These are phyloP conservation scores for Podospora bellae-mahoneyi DNA, from an alignment of 495 filamentous ascomycete genomes.

Conservation along the genomic window DNA sequence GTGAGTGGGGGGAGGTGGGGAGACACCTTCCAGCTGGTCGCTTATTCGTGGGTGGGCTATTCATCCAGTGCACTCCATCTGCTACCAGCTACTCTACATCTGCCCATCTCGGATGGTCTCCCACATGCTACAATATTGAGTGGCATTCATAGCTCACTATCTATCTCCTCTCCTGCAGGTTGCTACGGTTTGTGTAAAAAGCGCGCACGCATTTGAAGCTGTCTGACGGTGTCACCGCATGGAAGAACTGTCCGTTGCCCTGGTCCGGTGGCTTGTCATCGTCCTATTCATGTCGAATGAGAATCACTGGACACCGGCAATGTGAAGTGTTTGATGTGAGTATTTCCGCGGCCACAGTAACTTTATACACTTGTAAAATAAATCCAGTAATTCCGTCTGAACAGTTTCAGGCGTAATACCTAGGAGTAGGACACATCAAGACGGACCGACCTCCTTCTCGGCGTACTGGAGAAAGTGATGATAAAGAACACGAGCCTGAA, in stretches of 20 bases:
- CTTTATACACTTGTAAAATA: neutral
- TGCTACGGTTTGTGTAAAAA: neutral
- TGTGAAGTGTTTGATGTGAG: neutral
- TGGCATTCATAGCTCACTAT: neutral
- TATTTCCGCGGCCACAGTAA: neutral
- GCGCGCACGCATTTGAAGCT: slow-evolving; percentile 1
- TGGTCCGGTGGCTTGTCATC: neutral
- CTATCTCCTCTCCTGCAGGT: neutral
- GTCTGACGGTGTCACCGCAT: slow-evolving; percentile 1
- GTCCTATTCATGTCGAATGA: neutral
- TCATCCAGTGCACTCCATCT: slow-evolving; percentile 13
- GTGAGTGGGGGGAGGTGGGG: slow-evolving; percentile 26
- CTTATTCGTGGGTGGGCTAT: slow-evolving; percentile 5
- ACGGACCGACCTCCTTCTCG: neutral
- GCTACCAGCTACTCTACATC: neutral
- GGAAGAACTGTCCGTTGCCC: neutral
- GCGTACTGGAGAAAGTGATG: neutral
- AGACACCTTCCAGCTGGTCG: slow-evolving; percentile 2
- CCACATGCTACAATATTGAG: neutral
- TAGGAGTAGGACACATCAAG: neutral
- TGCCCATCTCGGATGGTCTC: neutral
- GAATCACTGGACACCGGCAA: neutral
- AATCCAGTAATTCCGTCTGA: neutral
- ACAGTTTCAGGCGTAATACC: too few relatives aligned
- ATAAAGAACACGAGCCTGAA: neutral